Base-by-base conservation (phyloP, 148 eudicot genomes). In the Cornus kousa region DNA sequence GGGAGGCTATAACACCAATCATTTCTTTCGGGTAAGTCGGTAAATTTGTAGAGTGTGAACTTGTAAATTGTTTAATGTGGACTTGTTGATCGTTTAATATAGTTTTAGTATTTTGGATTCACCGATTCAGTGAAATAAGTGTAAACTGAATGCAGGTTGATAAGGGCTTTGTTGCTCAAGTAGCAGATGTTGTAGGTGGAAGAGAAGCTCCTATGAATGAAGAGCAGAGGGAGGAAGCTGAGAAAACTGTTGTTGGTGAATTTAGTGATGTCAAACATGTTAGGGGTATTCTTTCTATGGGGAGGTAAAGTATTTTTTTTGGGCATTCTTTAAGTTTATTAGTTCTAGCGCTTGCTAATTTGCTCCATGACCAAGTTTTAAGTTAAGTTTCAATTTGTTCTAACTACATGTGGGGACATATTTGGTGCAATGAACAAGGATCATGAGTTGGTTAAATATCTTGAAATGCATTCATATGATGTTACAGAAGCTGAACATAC, bases 161-260 rank as follows among this genome's bases (percentile, higher is more conserved):
- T 80, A 90, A 92, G 88, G 99, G 99, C 23, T 95, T 95, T 84
- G 99, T 96, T 79, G 99, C 99, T 64, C 99, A 96, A 83, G 99
- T 96, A 75, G 99, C 99, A 68, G 98, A 89, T 86, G 99, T 96
- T 82, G 87, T 70, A 37, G 87, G 89, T 60, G 99, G 99, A 50
- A 88, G 98, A 84, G 85, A 87, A 78, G 97, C 92, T 79, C 97
- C 98, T 50, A 86, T 93, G 97, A 96, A 96, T 85, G 91, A 81
- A 74, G 92, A 87, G 85, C 98, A 96, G 79, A 92, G 85, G 86
- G 68, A 53, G 75, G 99, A 89, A 87, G 98, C 98, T 70, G 86
- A 79, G 62, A 93, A 96, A 91, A 90, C 90, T 77, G 84, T 96
- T 82, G 79, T 87, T 79, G 99, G 95, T 76, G 99, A 96, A 87